Base-by-base conservation (phyloP, 805 yeast genomes). In the Hanseniaspora lindneri region DNA sequence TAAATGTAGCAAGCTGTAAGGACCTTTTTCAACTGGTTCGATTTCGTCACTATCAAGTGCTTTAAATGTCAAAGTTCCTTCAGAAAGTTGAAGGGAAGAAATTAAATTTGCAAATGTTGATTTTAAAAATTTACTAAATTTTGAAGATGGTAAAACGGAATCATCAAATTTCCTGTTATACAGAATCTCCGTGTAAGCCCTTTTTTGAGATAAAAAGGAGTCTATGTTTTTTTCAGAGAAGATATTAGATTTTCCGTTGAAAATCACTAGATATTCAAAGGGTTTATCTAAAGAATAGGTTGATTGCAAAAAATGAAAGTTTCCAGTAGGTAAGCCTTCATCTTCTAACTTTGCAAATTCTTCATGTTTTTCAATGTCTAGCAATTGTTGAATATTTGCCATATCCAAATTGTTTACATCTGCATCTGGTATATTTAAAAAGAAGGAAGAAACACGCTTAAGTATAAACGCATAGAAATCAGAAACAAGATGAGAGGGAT, bases 61-160 rank as follows among this genome's bases (percentile, higher is more conserved):
- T 69, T 60, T 88, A 95, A 21, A 92, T 92, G 43, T 82, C 58
- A 44, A 81, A 83, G 46, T 79, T 82, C 29, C 98, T 97, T 58
- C 83, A 71, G 58, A 83, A 83, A 63, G 87, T 2, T 95, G 84
- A 46, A 92, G 73, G 13, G 97, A 97, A 19, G 96, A 98, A 50
- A 84, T 60, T 39, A 92, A 68, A 49, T 88, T 89, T 0, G 96
- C 82, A 9, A 89, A 59, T 35, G 86, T 68, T 55, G 84, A 88
- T 56, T 83, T 71, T 1, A 87, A 95, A 66, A 92, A 88, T 8
- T 56, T 54, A 25, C 61, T 57, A 56, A 79, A 70, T 49, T 65
- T 56, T 41, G 61, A 60, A 39, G 71, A 64, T 0, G 72, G 63
- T 17, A n/a, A 9, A 66, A 57, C 79, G 82, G 11, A 69, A 64